Base-by-base conservation (phyloP, 768 basidiomycete genomes). In the Leccinellum albellum region DNA sequence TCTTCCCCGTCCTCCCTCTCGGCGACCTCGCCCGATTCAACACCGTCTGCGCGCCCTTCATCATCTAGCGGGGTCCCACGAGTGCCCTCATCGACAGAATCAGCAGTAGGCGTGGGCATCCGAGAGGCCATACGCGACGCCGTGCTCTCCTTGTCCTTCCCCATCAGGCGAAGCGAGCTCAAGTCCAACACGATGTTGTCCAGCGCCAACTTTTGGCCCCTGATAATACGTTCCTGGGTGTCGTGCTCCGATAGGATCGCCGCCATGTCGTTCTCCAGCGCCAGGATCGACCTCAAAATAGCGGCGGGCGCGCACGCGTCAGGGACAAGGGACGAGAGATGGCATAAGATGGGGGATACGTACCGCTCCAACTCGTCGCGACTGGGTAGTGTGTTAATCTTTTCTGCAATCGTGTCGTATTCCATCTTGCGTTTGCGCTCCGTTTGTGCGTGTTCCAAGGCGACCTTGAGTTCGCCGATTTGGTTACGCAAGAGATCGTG, bases 331-430 rank as follows among this genome's bases (percentile, higher is more conserved):
- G 24, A 44, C 14, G 6, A n/a, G 48, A n/a, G 9, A 49, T 9
- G 28, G 9, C 7, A 35, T 7, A 31, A 14, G 32, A 8, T 24
- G n/a, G 8, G 31, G 8, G 53, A n/a, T 24, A 80, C 87, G 64
- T 65, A 94, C 91, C 78, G 80, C 66, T 88, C 84, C 15, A 92
- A 77, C 64, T 93, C 92, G 9, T 87, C 85, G 53, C 91, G 78
- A 60, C 78, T 85, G 4, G 91, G 89, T 3, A 93, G 72, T 17
- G 83, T 81, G 64, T 91, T 90, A 49, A 92, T 84, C 69, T 86
- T 91, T 73, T 93, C 92, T 3, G 92, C 82, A 37, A 94, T 81
- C 47, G 81, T 75, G 75, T 94, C 91, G 67, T 94, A 94, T 66
- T 94, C 91, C 62, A 93, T 91, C 75, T 91, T 94, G 54, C 86